Evolutionary conservation across 2,329 filamentous ascomycete species (phyloP).

Genomic region (Ceratocystis alfenasii): DNA sequence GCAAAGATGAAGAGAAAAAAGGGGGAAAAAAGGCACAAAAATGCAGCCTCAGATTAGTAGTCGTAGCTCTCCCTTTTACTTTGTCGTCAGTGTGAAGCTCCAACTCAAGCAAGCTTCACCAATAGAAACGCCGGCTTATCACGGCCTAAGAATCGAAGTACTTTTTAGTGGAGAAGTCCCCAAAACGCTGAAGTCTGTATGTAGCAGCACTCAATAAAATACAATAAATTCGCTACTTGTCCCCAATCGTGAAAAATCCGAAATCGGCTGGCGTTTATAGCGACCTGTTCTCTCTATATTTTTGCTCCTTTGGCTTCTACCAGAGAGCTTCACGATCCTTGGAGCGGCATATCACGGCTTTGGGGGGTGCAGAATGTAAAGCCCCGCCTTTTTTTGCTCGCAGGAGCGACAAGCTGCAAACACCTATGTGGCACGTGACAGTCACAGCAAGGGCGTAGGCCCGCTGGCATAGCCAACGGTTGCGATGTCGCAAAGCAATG

Average conservation of each 20-base stretch:
- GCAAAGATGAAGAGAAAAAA: background rate
- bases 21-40: background rate
- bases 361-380: background rate
- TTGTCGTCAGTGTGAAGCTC: slow-evolving; percentile 5
- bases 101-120: background rate
- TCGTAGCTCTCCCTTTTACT: slow-evolving; percentile 11
- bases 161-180: slow-evolving; percentile 1
- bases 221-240: background rate
- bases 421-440: background rate
- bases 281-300: background rate
- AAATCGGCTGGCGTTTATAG: background rate
- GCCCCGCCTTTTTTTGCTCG: slow-evolving; percentile 5
- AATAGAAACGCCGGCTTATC: slow-evolving; percentile 27
- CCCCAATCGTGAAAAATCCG: background rate
- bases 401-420: slow-evolving; percentile 6
- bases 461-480: too few relatives aligned
- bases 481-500: too few relatives aligned
- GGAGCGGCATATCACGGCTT: slow-evolving; percentile 10
- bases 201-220: background rate
- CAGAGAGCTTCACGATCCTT: background rate
- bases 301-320: background rate
- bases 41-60: background rate
- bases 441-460: background rate
- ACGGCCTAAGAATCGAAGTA: slow-evolving; percentile 26
- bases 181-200: background rate